A percentile compares a stretch with the other conserved stretches of the same genome.
phyloP scores from a whole-genome alignment of 805 yeast genomes.

The Metschnikowia chrysomelidarum region DNA sequence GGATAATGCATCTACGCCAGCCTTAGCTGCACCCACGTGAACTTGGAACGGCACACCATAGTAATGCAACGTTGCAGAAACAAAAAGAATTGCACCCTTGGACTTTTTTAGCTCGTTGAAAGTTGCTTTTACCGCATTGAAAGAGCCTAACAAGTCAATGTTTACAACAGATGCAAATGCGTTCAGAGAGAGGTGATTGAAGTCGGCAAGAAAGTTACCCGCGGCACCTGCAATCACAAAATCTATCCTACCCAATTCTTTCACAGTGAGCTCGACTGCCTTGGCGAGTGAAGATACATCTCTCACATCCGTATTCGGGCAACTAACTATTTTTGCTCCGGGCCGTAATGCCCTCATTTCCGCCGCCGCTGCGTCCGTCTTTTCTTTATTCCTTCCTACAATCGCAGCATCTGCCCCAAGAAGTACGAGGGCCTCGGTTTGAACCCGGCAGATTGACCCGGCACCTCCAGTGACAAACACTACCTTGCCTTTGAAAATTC shows the following conservation, averaged over 20 bases:
- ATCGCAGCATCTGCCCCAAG: slow-evolving; percentile 31
- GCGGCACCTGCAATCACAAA: slow-evolving; percentile 47
- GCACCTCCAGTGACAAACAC: slow-evolving; percentile 33
- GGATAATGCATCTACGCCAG: slow-evolving; percentile 30
- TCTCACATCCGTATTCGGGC: slow-evolving; percentile 25
- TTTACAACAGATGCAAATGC: slow-evolving; percentile 40
- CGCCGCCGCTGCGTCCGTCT: slow-evolving; percentile 24
- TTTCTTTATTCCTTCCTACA: slow-evolving; percentile 26
- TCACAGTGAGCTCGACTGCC: slow-evolving; percentile 25
- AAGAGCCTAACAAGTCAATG: slow-evolving; percentile 42
- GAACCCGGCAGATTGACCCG: slow-evolving; percentile 29
- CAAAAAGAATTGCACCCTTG: slow-evolving; percentile 38
- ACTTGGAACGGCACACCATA: slow-evolving; percentile 42
- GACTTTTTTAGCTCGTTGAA: slow-evolving; percentile 36
- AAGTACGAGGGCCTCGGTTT: slow-evolving; percentile 28
- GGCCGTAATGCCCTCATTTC: slow-evolving; percentile 24
- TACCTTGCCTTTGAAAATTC: slow-evolving; percentile 29
- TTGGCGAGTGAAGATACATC: slow-evolving; percentile 22
- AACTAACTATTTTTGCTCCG: slow-evolving; percentile 26
- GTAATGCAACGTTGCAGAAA: slow-evolving; percentile 44
- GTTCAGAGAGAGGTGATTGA: slow-evolving; percentile 42
- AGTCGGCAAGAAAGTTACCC: slow-evolving; percentile 42
- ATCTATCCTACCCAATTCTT: slow-evolving; percentile 41
- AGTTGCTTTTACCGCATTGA: slow-evolving; percentile 41
- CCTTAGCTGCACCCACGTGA: slow-evolving; percentile 32